These are phyloP conservation scores for Hygrocybe punicea DNA, from an alignment of 768 basidiomycete genomes.

Conservation along the genomic window DNA sequence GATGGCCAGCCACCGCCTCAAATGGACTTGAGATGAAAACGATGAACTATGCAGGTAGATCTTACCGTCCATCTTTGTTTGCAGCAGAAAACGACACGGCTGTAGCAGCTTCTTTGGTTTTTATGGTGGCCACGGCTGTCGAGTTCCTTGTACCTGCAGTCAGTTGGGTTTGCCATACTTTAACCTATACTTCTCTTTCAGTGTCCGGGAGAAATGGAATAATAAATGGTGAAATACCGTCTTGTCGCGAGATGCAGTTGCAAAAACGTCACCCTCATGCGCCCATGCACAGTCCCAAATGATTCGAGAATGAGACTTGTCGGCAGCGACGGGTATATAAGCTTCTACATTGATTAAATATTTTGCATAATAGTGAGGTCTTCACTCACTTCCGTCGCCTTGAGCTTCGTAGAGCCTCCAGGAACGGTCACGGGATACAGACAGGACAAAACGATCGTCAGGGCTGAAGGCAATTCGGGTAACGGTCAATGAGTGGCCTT, in stretches of 20 bases:
- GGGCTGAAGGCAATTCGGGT: slow-evolving; percentile 89
- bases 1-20: slow-evolving; percentile 63
- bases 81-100: slow-evolving; percentile 62
- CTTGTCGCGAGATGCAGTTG: slow-evolving; percentile 93
- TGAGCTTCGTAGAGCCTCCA: slow-evolving; percentile 75
- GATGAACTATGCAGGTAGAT: background rate
- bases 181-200: slow-evolving; percentile 52
- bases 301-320: slow-evolving; percentile 88
- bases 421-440: slow-evolving; percentile 87
- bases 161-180: slow-evolving; percentile 60
- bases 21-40: background rate
- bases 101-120: slow-evolving; percentile 73
- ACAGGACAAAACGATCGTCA: slow-evolving; percentile 72
- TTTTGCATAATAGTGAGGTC: background rate
- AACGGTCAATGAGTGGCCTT: slow-evolving; percentile 85
- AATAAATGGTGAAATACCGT: slow-evolving; percentile 50
- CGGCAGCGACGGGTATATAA: slow-evolving; percentile 58
- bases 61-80: slow-evolving; percentile 42
- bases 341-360: slow-evolving; percentile 33
- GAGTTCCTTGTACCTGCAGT: slow-evolving; percentile 45
- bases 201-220: background rate
- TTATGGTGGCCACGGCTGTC: slow-evolving; percentile 58
- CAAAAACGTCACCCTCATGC: slow-evolving; percentile 71
- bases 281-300: slow-evolving; percentile 97
- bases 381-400: slow-evolving; percentile 40